Percentiles rank a stretch among this genome's conserved stretches.
phyloP scores from a whole-genome alignment of 1,284 basidiomycete species.

The Grifola frondosa region DNA sequence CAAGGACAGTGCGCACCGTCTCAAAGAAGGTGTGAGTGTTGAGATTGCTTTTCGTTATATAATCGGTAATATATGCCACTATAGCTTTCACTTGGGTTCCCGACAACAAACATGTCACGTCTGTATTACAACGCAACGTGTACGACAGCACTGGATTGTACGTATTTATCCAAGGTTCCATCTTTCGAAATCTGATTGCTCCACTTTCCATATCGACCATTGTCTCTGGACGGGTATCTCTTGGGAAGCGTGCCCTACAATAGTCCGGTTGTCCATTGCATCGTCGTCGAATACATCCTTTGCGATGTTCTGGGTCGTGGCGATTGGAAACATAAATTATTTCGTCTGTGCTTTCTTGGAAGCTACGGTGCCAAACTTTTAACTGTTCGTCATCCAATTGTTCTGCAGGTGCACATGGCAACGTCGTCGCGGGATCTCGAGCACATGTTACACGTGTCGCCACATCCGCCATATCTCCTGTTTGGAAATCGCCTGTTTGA shows the following conservation, averaged over 20 bases:
- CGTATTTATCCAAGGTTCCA: conserved; percentile 11
- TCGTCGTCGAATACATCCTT: too few species aligned
- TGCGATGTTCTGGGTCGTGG: conserved; percentile 1
- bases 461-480: too few species aligned
- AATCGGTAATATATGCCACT: conserved; percentile 13
- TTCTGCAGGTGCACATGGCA: neutral
- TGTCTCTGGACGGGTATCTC: neutral
- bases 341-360: neutral
- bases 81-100: conserved; percentile 10
- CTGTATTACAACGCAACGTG: too few species aligned
- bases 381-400: neutral
- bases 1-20: neutral
- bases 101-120: conserved; percentile 10
- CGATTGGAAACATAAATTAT: conserved; percentile 4
- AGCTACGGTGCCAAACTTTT: neutral
- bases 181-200: conserved; percentile 4
- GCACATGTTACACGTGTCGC: too few species aligned
- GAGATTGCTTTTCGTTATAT: conserved; percentile 7
- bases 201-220: conserved; percentile 3
- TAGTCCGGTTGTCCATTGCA: neutral
- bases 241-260: conserved; percentile 6
- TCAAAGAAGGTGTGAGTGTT: conserved; percentile 10
- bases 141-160: neutral
- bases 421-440: neutral
- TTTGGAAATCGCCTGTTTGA: conserved; percentile 13